Base-by-base conservation (phyloP, 1,284 basidiomycete species). In the Phellopilus nigrolimitatus region DNA sequence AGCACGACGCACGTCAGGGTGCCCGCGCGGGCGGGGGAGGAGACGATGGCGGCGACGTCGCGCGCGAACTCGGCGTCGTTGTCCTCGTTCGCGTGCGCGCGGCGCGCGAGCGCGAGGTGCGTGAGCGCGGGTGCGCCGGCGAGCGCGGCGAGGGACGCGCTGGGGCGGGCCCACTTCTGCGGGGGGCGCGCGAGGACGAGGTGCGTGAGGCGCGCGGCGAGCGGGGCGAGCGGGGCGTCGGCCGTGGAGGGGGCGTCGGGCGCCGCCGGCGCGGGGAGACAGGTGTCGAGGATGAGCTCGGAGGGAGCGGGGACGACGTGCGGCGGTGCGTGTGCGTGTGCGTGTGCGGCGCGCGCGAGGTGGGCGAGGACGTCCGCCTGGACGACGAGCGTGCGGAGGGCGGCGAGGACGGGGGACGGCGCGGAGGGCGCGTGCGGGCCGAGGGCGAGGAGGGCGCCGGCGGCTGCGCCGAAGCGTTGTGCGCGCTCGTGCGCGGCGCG, bases 101-200 rank as follows among this genome's bases (percentile, higher is more conserved):
- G 66, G 24, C 73, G 70, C 1, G 69, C 58, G 17, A 75, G 60
- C 37, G 71, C 66, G n/a, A 75, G 60, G 54, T 74, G 68, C 4
- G 72, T 66, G 8, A 75, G 65, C 22, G 61, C 57, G 3, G 66
- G 66, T 1, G 66, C 60, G 8, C 59, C 34, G 6, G 67, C 68
- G 41, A 73, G 67, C 12, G 64, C 57, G 10, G 55, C 48, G n/a
- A 74, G 58, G 19, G 71, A 67, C 12, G 62, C 57, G 34, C 58
- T 57, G 2, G 72, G 73, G 3, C 68, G 65, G 36, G 57, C 56
- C 70, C 71, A 73, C 4, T 58, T 57, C 38, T 64, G 64, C 24
- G 66, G 60, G 1, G 71, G 71, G 56, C 72, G 68, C 41, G 68
- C 68, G 51, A 74, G 61, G 6, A 68, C 65, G 1, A 75, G 63